Conservation (phyloP, 1,284 basidiomycete genomes). For the Pseudozyma pruni region DNA sequence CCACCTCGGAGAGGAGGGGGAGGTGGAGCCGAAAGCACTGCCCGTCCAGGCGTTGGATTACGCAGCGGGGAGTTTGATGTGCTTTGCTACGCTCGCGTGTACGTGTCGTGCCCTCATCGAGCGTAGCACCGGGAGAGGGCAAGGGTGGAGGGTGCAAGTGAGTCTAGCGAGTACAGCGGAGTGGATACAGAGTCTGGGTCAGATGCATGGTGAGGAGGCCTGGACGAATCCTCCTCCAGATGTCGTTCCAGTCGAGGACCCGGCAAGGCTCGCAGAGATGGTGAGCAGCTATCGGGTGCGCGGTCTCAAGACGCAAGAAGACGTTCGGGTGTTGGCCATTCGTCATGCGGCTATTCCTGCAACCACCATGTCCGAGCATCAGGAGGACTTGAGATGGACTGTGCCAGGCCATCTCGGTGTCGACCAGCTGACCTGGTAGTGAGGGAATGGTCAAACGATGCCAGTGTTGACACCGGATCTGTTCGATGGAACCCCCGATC, state of each 20-base stretch:
- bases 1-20: conserved; percentile 54
- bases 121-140: background rate
- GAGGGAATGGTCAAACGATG: conserved; percentile 10
- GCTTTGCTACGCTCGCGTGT: conserved; percentile 53
- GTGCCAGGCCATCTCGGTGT: conserved; percentile 29
- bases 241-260: conserved; percentile 2
- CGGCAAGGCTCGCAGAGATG: background rate
- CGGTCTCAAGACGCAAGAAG: background rate
- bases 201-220: conserved; percentile 16
- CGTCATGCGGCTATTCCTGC: conserved; percentile 11
- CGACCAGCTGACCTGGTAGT: conserved; percentile 14
- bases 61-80: conserved; percentile 74
- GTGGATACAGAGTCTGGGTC: conserved; percentile 31
- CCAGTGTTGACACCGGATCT: background rate
- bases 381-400: conserved; percentile 10
- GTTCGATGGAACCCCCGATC: no score
- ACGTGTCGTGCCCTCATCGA: conserved; percentile 19
- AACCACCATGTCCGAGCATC: background rate
- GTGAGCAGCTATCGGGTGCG: conserved; percentile 15
- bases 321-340: conserved; percentile 18
- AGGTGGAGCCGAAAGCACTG: conserved; percentile 70
- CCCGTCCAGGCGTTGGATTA: conserved; percentile 77
- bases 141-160: conserved; percentile 35
- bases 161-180: conserved; percentile 28
- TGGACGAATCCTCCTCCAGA: conserved; percentile 17